Percentiles rank a stretch among this genome's conserved stretches.
These are phyloP conservation scores for Lasiosphaeria miniovina DNA, from an alignment of 495 filamentous ascomycete genomes.

Conservation along the genomic window DNA sequence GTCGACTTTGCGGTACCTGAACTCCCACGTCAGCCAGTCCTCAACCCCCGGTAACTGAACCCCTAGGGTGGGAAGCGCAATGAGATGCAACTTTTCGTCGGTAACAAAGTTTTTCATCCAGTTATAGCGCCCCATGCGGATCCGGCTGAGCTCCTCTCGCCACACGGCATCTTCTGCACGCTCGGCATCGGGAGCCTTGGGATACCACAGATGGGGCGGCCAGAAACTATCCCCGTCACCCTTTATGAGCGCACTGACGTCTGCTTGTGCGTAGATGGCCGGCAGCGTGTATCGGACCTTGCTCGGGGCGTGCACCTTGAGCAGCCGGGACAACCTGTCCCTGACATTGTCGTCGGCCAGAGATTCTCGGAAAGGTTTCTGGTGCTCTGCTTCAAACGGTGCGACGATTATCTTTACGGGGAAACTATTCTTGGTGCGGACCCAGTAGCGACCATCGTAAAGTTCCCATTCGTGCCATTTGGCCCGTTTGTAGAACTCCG, in stretches of 20 bases:
- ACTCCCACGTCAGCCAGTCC: slow-evolving; percentile 42
- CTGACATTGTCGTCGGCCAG: slow-evolving; percentile 24
- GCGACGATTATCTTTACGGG: slow-evolving; percentile 41
- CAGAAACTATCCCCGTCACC: slow-evolving; percentile 20
- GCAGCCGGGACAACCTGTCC: slow-evolving; percentile 28
- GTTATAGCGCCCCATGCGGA: neutral
- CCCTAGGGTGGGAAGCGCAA: slow-evolving; percentile 52
- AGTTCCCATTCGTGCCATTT: slow-evolving; percentile 49
- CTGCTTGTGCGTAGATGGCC: slow-evolving; percentile 37
- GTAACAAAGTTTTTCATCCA: slow-evolving; percentile 7
- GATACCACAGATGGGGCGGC: slow-evolving; percentile 12
- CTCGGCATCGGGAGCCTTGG: no score
- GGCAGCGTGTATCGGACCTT: slow-evolving; percentile 55
- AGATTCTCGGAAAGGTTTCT: slow-evolving; percentile 41
- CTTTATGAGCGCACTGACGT: slow-evolving; percentile 17
- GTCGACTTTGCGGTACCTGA: slow-evolving; percentile 48
- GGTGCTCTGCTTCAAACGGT: slow-evolving; percentile 50
- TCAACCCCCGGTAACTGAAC: slow-evolving; percentile 32
- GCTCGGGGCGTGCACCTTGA: slow-evolving; percentile 46
- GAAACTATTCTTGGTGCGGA: slow-evolving; percentile 52
- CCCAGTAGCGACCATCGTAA: slow-evolving; percentile 85
- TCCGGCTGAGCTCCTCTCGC: neutral
- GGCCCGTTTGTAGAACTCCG: slow-evolving; percentile 11
- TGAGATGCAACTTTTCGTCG: slow-evolving; percentile 25
- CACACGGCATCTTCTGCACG: neutral